Evolutionary conservation across 495 filamentous ascomycete species (phyloP), one percentile per base, ranked within the genome.

Genomic region (Aspergillus kassunensis): DNA sequence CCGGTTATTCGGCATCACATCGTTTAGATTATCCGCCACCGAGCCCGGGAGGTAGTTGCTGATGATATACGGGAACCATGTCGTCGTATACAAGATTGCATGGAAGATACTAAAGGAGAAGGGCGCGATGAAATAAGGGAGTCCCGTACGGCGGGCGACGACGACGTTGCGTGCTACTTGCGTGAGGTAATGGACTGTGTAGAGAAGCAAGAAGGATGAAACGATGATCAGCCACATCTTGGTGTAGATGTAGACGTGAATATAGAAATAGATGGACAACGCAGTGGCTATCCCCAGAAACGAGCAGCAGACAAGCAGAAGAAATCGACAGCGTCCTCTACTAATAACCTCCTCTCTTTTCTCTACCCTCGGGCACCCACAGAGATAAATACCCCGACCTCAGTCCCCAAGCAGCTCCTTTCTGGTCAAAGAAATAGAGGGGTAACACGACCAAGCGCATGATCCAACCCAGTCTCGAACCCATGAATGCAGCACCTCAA

Each of bases 111-210:
- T 68, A 8, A 48, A 56, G 31, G 59, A 60, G 47, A 73, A 64
- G 6, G 66, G 68, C 18, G 65, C 60, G 18, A 72, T 29, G 1
- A 63, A 55, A 33, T 75, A 71, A 10, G 73, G 68, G 9, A 75
- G 63, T 15, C 66, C 67, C 1, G 56, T 48, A 6, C 36, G 50
- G 11, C 44, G 52, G 2, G 53, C 54, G 6, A 62, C 23, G 33
- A 60, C 55, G 25, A 4, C 78, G 78, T 33, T 73, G 55, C 24
- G 37, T 21, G 15, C 21, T 12, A 60, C 25, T 5, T 43, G 9
- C 9, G 24, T 18, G 27, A 42, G 4, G 16, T 13, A 51, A 41
- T 47, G 23, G 18, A 53, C n/a, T 19, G 25, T 36, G 13, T 18
- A 44, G 6, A 56, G 13, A 29, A 13, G 39, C 18, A 54, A n/a